phyloP scores from a whole-genome alignment of 768 basidiomycete species.

The Boletus fagicola region DNA sequence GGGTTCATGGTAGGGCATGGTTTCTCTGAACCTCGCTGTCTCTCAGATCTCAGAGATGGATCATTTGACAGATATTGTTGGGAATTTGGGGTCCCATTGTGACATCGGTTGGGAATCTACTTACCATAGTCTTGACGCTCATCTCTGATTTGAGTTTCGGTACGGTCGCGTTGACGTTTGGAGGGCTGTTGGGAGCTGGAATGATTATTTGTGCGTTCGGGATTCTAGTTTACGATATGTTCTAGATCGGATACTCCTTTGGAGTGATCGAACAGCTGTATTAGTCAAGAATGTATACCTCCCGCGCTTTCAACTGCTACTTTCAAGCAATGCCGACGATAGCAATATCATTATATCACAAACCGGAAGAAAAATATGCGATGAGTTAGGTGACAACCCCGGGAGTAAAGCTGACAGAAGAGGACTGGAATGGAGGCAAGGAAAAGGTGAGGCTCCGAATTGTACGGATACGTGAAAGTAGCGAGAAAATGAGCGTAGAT shows the following conservation, averaged over 20 bases:
- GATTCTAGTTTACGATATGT: conserved; percentile 73
- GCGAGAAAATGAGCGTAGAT: conserved; percentile 32
- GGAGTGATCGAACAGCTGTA: not conserved
- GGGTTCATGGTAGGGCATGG: conserved; percentile 69
- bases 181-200: conserved; percentile 74
- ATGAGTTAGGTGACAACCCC: conserved; percentile 35
- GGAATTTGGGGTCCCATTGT: conserved; percentile 88
- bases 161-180: conserved; percentile 58
- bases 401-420: conserved; percentile 21
- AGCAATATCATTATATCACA: conserved; percentile 45
- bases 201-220: conserved; percentile 83
- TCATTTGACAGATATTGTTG: conserved; percentile 58
- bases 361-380: conserved; percentile 35
- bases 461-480: conserved; percentile 19
- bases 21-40: not conserved
- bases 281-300: not conserved
- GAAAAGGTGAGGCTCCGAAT: conserved; percentile 11
- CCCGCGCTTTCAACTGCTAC: not conserved
- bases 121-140: conserved; percentile 90
- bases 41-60: conserved; percentile 3
- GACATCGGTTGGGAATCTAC: conserved; percentile 84
- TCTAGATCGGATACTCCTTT: conserved; percentile 25
- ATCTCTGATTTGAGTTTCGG: conserved; percentile 77
- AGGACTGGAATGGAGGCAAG: conserved; percentile 10
- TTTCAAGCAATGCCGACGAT: conserved; percentile 12